Conservation (phyloP, 805 yeast species). For the Suhomyces sp. region DNA sequence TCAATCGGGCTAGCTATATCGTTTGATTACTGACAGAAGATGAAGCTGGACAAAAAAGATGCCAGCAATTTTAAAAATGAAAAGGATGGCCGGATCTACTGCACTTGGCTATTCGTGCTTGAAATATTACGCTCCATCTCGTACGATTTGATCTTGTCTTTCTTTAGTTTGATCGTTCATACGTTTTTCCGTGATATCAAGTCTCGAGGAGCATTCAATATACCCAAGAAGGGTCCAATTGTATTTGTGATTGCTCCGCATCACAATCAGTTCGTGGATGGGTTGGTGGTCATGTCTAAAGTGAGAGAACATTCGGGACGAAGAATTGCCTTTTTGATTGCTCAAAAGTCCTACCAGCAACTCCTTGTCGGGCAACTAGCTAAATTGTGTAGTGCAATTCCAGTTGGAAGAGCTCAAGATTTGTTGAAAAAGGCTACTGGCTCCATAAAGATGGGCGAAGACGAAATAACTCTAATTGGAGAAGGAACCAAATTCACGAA, state of each 20-base stretch:
- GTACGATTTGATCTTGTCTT: slow-evolving; percentile 31
- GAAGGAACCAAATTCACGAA: slow-evolving; percentile 31
- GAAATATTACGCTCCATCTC: slow-evolving; percentile 1
- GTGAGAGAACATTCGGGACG: slow-evolving; percentile 30
- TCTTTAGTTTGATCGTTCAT: slow-evolving; percentile 33
- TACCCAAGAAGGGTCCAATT: slow-evolving; percentile 36
- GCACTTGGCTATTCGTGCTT: neutral
- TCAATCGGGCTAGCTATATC: neutral
- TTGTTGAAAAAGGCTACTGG: slow-evolving; percentile 29
- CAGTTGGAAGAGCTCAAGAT: slow-evolving; percentile 44
- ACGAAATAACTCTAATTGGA: slow-evolving; percentile 25
- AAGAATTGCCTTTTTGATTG: slow-evolving; percentile 35
- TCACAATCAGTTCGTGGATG: slow-evolving; percentile 43
- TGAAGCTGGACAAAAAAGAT: neutral
- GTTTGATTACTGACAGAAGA: neutral
- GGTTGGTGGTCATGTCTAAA: slow-evolving; percentile 34
- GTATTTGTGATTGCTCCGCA: slow-evolving; percentile 44
- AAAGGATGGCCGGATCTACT: neutral
- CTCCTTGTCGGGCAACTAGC: slow-evolving; percentile 32
- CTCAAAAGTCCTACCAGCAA: slow-evolving; percentile 33
- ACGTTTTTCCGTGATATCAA: slow-evolving; percentile 42
- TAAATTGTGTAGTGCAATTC: slow-evolving; percentile 33
- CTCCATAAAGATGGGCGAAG: slow-evolving; percentile 20
- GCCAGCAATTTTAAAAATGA: neutral
- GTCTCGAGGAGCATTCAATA: slow-evolving; percentile 35